A percentile compares a stretch with the other conserved stretches of the same genome.
Evolutionary conservation across 1,139 yeast genomes (phyloP).

Genomic region (Komagataea norvegica): DNA sequence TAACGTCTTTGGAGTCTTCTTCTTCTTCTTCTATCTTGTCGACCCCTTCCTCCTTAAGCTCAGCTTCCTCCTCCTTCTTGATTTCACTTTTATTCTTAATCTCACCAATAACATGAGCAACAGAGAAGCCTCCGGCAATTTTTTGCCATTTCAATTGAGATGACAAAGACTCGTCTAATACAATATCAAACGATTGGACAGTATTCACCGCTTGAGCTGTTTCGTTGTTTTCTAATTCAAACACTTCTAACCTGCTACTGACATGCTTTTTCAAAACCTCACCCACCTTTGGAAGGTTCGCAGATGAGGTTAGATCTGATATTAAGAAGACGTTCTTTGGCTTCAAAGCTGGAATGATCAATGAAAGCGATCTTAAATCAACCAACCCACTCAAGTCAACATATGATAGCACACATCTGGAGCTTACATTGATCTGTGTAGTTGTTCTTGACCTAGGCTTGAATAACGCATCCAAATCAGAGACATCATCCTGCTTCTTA

Average conservation of each 20-base stretch:
- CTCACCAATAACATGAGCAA: conserved; percentile 80
- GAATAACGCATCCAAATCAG: conserved; percentile 52
- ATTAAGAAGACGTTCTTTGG: conserved; percentile 69
- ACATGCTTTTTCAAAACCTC: conserved; percentile 28
- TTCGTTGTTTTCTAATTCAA: conserved; percentile 37
- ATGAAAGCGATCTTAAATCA: conserved; percentile 75
- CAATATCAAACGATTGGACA: conserved; percentile 64
- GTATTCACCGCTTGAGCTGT: conserved; percentile 52
- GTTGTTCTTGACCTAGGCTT: conserved; percentile 49
- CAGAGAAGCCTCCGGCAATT: conserved; percentile 72
- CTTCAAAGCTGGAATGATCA: conserved; percentile 73
- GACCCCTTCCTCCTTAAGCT: conserved; percentile 7
- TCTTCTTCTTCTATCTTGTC: conserved; percentile 19
- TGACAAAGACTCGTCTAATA: conserved; percentile 65
- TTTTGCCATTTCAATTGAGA: conserved; percentile 74
- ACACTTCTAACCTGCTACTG: conserved; percentile 29
- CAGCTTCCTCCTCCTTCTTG: conserved; percentile 15
- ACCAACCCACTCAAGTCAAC: conserved; percentile 84
- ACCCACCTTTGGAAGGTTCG: conserved; percentile 21
- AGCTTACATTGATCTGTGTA: conserved; percentile 36
- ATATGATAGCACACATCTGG: conserved; percentile 70
- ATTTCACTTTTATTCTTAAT: conserved; percentile 42
- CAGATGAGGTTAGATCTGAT: conserved; percentile 39
- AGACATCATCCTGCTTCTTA: conserved; percentile 38
- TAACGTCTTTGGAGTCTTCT: conserved; percentile 7